A percentile compares a stretch with the other conserved stretches of the same genome.
These are phyloP conservation scores for Linnemannia schmuckeri DNA, from an alignment of 192 early-diverging fungal genomes.

Conservation along the genomic window DNA sequence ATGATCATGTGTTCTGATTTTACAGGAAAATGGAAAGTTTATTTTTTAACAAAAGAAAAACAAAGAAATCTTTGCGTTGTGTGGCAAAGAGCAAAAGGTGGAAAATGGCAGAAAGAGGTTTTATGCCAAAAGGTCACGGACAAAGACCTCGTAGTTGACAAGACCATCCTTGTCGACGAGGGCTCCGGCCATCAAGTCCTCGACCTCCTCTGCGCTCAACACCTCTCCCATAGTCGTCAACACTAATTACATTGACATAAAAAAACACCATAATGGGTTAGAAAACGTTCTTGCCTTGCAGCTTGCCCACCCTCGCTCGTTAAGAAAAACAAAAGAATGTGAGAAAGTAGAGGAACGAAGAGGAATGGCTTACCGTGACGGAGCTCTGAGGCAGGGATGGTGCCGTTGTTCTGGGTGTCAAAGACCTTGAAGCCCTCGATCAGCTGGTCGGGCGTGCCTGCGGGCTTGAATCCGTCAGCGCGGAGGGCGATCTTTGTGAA, in stretches of 20 bases:
- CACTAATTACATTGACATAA: conserved; percentile 55
- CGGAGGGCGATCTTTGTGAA: conserved; percentile 78
- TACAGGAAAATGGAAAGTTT: background rate
- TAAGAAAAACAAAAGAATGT: conserved; percentile 18
- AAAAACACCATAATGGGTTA: background rate
- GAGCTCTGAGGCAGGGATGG: conserved; percentile 80
- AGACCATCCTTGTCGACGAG: conserved; percentile 82
- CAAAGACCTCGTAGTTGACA: conserved; percentile 79
- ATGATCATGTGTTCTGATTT: too few species aligned
- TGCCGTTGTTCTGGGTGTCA: conserved; percentile 83
- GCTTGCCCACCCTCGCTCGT: background rate
- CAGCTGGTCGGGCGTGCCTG: conserved; percentile 80
- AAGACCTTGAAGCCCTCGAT: conserved; percentile 89
- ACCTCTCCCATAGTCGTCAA: conserved; percentile 86
- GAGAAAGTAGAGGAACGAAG: background rate
- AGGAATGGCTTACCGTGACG: conserved; percentile 65
- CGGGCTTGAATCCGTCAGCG: conserved; percentile 77
- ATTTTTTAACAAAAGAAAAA: background rate
- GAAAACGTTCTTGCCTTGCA: background rate
- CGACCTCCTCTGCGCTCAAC: conserved; percentile 78
- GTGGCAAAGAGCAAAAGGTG: background rate
- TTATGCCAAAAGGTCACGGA: conserved; percentile 30
- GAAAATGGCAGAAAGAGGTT: background rate
- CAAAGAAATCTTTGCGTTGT: background rate
- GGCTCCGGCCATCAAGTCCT: conserved; percentile 79